Percentiles rank a stretch among this genome's conserved stretches.
These are phyloP conservation scores for Pittosporum tobira DNA, from an alignment of 129 eudicot species.

Conservation along the genomic window DNA sequence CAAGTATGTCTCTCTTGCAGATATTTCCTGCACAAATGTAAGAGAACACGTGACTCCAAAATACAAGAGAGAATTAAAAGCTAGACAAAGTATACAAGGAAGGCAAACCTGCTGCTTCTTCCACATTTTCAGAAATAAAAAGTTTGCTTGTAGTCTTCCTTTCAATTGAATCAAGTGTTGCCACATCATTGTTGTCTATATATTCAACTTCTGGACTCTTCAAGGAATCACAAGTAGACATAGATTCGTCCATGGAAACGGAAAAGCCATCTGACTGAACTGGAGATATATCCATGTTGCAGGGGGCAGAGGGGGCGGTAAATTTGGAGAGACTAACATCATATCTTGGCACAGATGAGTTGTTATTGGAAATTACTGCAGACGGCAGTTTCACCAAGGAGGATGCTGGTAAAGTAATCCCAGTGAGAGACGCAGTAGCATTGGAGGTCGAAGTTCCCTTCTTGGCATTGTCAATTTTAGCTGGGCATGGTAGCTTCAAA, in stretches of 20 bases:
- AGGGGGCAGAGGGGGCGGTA: constrained; percentile 29
- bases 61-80: background rate
- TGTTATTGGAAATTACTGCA: constrained; percentile 18
- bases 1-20: constrained; percentile 78
- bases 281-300: constrained; percentile 50
- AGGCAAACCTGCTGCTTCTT: constrained; percentile 44
- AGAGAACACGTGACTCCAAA: background rate
- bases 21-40: constrained; percentile 27
- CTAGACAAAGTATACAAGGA: background rate
- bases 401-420: constrained; percentile 20
- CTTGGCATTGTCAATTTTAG: constrained; percentile 41
- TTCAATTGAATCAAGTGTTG: constrained; percentile 68
- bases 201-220: constrained; percentile 90
- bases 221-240: constrained; percentile 78
- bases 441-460: constrained; percentile 35
- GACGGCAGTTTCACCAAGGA: constrained; percentile 33
- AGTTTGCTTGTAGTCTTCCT: constrained; percentile 59
- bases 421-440: constrained; percentile 24
- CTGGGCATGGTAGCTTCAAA: constrained; percentile 47
- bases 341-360: constrained; percentile 16
- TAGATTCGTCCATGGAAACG: constrained; percentile 70
- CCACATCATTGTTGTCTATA: constrained; percentile 60
- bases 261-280: constrained; percentile 45
- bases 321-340: constrained; percentile 22
- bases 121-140: constrained; percentile 55